A percentile compares a stretch with the other conserved stretches of the same genome.
phyloP scores from a whole-genome alignment of 805 yeast genomes.

The Cyberlindnera maclurae region DNA sequence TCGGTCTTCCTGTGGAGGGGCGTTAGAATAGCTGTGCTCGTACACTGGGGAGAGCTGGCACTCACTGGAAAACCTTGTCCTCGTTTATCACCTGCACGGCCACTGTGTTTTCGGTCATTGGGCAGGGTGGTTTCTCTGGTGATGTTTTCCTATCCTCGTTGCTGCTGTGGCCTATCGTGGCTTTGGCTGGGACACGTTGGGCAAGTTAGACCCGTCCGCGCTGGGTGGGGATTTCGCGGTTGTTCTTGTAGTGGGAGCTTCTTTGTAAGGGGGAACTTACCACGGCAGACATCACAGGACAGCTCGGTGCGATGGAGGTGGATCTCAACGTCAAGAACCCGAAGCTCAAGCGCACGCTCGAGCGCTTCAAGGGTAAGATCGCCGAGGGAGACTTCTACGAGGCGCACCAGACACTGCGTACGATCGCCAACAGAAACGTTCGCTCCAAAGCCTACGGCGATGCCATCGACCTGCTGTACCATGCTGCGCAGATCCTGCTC shows the following conservation, averaged over 20 bases:
- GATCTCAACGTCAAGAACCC: slow-evolving; percentile 11
- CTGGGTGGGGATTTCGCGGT: no score
- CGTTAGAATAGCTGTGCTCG: not conserved
- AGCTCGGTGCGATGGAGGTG: no score
- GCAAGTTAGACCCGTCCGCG: no score
- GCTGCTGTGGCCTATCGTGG: not conserved
- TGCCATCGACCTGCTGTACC: slow-evolving; percentile 67
- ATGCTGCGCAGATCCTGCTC: slow-evolving; percentile 63
- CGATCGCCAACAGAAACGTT: slow-evolving; percentile 80
- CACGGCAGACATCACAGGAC: not conserved
- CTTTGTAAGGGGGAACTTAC: no score
- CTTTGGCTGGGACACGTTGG: not conserved
- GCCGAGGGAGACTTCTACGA: slow-evolving; percentile 77
- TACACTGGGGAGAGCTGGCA: not conserved
- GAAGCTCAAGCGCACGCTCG: slow-evolving; percentile 52
- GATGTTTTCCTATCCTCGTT: not conserved
- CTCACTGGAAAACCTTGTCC: slow-evolving; percentile 37
- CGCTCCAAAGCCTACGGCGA: slow-evolving; percentile 57
- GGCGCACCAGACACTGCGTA: slow-evolving; percentile 91
- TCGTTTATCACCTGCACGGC: slow-evolving; percentile 51
- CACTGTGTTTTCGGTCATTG: slow-evolving; percentile 6
- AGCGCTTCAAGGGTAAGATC: slow-evolving; percentile 61
- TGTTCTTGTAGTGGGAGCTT: no score
- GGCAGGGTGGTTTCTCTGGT: not conserved
- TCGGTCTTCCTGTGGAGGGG: slow-evolving; percentile 3